Conservation (phyloP, 371 early-diverging fungal genomes). For the Mucor velutinosus region DNA sequence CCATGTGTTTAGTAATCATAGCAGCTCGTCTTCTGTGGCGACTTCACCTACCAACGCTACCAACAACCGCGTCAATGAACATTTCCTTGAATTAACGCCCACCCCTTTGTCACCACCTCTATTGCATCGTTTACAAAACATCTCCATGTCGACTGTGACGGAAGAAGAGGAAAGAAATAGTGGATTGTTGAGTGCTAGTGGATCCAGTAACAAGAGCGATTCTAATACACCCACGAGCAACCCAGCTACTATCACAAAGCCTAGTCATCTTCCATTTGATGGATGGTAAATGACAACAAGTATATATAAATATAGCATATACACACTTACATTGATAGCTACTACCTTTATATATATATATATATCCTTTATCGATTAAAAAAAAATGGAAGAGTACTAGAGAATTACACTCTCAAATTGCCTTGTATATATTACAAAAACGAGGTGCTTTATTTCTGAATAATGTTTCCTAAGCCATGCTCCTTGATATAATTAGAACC, state of each 20-base stretch:
- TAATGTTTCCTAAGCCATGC: constrained; percentile 73
- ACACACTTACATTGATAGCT: neutral
- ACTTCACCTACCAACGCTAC: neutral
- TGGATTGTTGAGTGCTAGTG: neutral
- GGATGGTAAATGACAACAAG: constrained; percentile 7
- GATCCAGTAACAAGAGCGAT: constrained; percentile 5
- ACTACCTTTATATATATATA: neutral
- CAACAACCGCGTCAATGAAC: constrained; percentile 9
- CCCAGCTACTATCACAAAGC: neutral
- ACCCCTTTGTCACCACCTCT: constrained; percentile 18
- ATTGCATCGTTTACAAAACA: constrained; percentile 11
- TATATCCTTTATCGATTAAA: neutral
- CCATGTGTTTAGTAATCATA: constrained; percentile 1
- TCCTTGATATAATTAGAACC: constrained; percentile 87
- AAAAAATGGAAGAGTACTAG: neutral
- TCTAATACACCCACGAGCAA: neutral
- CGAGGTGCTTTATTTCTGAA: constrained; percentile 15
- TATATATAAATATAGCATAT: neutral
- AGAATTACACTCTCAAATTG: too few species aligned
- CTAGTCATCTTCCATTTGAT: constrained; percentile 9
- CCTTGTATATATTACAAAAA: too few species aligned
- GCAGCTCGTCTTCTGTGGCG: neutral
- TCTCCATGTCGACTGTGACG: constrained; percentile 12
- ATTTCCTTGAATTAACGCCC: constrained; percentile 12
- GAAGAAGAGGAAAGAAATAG: constrained; percentile 11